Base-by-base conservation (phyloP, 2,329 filamentous ascomycete genomes). In the Zasmidium citrigriseum region DNA sequence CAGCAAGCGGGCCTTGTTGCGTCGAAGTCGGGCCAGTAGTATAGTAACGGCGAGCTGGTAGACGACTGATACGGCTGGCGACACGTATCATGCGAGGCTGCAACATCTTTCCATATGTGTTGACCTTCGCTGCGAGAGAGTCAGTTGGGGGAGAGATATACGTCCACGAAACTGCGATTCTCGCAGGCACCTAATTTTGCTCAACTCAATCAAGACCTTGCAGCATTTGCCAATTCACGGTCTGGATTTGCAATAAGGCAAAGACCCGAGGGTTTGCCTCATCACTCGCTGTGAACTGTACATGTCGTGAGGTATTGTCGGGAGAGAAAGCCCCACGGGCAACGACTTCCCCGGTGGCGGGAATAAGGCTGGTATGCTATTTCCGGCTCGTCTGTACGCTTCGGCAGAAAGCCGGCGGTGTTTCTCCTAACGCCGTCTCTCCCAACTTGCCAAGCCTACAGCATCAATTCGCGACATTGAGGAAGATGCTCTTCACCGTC, bases 1-100 rank as follows among this genome's bases (percentile, higher is more conserved):
- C 68, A 4, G 64, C 60, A 4, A 70, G 57, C 11, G 68, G 68
- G 10, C 34, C 34, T 9, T 41, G 34, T 41, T 41, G 34, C 4
- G 5, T 41, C 14, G 34, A 4, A n/a, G 12, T n/a, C 16, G 14
- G 18, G 34, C 7, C 16, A 9, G 34, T 9, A n/a, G 7, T n/a
- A 41, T 41, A 41, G 34, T n/a, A 41, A n/a, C 34, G 16, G 34
- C 34, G 34, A n/a, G 34, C 14, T 4, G 34, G 14, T n/a, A n/a
- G 16, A 4, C 34, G 34, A 9, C 14, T 10, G 34, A 16, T n/a
- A 41, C 4, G 4, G 4, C 34, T 16, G 4, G 14, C 34, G 18
- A n/a, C 16, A 9, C 16, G 7, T 41, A n/a, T 4, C 18, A 41
- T 9, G 4, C 34, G 34, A 41, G 34, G 34, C 34, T 41, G 34